Evolutionary conservation across 345 rosid genomes (phyloP), one percentile per base, ranked within the genome.

Genomic region (Gynandropsis gynandra): DNA sequence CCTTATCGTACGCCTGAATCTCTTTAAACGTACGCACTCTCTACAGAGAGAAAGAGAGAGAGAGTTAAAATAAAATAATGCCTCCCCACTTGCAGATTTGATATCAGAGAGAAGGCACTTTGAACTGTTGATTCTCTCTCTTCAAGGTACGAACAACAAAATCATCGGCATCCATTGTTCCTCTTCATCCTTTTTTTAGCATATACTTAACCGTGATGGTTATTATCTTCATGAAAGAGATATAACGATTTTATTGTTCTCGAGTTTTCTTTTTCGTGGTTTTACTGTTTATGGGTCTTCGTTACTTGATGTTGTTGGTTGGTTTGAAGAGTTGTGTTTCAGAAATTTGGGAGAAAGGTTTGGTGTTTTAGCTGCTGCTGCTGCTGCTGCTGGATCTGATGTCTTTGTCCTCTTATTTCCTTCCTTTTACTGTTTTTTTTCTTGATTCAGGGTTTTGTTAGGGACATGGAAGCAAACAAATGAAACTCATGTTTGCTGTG

Each of bases 401-500:
- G 29, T 24, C 29, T 24, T 61, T 21, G 13, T 19, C 21, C 41
- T 12, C 46, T 41, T 41, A 33, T 16, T 41, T 18, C 13, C 18
- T 41, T 17, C 27, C 1, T 0, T 41, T 16, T 41, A 13, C n/a
- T 12, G 8, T 42, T 8, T 44, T 16, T 32, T 10, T 15, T 33
- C 21, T n/a, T 15, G 0, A 36, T 17, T 47, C 67, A 67, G 67
- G 67, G 15, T 37, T 37, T 37, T 37, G 29, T 24, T 24, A 24
- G 29, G 29, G 29, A 24, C 61, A 61, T 54, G 41, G 31, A 6
- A 55, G 9, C 32, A 61, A 61, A 67, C 59, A 50, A 56, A 18
- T 44, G 39, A 52, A 61, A 21, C 58, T 67, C 72, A 61, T 67
- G 48, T 61, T 65, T 61, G 49, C 16, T 61, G 42, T 67, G 72